Conservation (phyloP, 306 rosid genomes). For the Gillenia trifoliata region DNA sequence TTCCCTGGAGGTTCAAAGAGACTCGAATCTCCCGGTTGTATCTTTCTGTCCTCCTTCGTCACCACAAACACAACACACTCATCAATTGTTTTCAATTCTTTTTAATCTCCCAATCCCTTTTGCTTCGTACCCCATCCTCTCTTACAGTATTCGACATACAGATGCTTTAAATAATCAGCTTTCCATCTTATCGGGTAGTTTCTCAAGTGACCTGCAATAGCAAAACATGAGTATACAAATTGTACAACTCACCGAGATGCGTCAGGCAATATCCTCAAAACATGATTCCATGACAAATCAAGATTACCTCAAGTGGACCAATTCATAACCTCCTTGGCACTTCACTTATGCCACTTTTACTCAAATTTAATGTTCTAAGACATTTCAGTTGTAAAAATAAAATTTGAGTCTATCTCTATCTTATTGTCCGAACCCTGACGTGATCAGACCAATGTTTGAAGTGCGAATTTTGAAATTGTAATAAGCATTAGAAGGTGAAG, state of each 20-base stretch:
- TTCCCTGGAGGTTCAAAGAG: not conserved
- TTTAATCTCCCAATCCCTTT: not conserved
- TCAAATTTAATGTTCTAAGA: not conserved
- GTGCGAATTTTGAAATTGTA: not conserved
- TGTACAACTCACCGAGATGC: not conserved
- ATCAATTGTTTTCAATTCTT: not conserved
- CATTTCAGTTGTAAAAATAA: not conserved
- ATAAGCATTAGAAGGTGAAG: not conserved
- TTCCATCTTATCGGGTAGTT: not conserved
- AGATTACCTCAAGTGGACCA: not conserved
- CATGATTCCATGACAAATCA: not conserved
- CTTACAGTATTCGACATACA: no score
- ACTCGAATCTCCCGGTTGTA: not conserved
- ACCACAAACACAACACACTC: not conserved
- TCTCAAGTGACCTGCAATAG: fast-evolving
- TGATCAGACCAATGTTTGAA: no score
- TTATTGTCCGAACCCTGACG: no score
- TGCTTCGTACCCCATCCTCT: not conserved
- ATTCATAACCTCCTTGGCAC: not conserved
- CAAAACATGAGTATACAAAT: not conserved
- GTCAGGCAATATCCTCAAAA: fast-evolving
- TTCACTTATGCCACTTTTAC: fast-evolving
- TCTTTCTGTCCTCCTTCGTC: not conserved
- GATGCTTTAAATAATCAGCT: not conserved
- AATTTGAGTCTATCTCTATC: not conserved